Percentiles rank a stretch among this genome's conserved stretches.
Evolutionary conservation across 2,329 filamentous ascomycete genomes (phyloP).

Genomic region (Xylaria sp.): DNA sequence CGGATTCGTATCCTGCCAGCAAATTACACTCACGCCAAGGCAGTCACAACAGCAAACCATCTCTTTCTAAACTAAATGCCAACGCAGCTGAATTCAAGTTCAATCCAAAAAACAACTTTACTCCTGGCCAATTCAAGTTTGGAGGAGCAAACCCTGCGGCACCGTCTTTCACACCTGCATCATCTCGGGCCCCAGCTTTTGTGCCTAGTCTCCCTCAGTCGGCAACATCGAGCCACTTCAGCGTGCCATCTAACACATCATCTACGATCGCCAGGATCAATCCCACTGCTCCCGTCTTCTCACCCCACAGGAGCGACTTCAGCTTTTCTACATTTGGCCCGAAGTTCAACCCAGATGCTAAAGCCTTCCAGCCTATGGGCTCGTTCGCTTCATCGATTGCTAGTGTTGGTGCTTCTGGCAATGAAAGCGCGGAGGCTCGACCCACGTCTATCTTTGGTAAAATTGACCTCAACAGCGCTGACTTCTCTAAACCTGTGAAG

Average conservation of each 20-base stretch:
- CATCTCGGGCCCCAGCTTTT: conserved; percentile 50
- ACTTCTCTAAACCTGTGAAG: conserved; percentile 69
- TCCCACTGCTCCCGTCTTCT: conserved; percentile 72
- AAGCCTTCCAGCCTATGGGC: conserved; percentile 71
- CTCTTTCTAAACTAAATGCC: conserved; percentile 82
- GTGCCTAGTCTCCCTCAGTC: conserved; percentile 44
- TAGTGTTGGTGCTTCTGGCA: conserved; percentile 52
- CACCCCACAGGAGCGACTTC: conserved; percentile 64
- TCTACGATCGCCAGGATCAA: conserved; percentile 63
- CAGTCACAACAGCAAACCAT: conserved; percentile 72
- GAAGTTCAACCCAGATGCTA: conserved; percentile 77
- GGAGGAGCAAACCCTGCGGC: conserved; percentile 43
- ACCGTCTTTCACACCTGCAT: conserved; percentile 53
- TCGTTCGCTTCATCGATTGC: conserved; percentile 54
- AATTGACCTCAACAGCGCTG: conserved; percentile 66
- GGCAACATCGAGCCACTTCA: conserved; percentile 48
- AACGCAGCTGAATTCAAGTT: conserved; percentile 89
- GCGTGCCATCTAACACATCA: conserved; percentile 47
- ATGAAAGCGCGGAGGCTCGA: conserved; percentile 49
- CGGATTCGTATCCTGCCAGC: conserved; percentile 48
- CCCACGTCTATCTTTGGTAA: conserved; percentile 70
- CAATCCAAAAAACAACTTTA: conserved; percentile 60
- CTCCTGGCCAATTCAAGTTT: conserved; percentile 58
- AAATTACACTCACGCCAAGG: conserved; percentile 48
- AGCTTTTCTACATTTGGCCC: conserved; percentile 65